Conservation (phyloP, 2,329 filamentous ascomycete species). For the Colletotrichum chrysophilum region DNA sequence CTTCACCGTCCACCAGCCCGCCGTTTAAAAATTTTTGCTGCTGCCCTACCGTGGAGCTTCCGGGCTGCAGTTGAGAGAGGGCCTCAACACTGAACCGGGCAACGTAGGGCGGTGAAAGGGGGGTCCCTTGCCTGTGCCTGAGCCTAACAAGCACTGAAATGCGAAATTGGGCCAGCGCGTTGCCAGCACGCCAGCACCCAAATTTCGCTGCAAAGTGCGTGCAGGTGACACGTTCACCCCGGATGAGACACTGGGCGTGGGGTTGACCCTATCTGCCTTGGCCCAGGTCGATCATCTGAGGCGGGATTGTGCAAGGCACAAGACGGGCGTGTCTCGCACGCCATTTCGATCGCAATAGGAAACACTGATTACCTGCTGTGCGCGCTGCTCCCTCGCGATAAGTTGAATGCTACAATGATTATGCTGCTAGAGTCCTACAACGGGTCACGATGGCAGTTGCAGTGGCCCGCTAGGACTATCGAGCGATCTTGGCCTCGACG, state of each 20-base stretch:
- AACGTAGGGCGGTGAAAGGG: constrained; percentile 11
- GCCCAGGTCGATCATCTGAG: constrained; percentile 4
- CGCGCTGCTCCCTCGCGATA: background rate
- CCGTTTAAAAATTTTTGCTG: background rate
- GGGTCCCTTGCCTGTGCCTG: background rate
- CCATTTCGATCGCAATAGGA: background rate
- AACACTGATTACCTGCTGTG: background rate
- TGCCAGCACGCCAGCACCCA: background rate
- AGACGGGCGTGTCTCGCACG: background rate
- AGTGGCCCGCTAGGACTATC: background rate
- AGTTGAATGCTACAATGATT: background rate
- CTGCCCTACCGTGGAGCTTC: background rate
- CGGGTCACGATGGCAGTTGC: background rate
- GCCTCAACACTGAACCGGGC: background rate
- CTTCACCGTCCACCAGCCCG: background rate
- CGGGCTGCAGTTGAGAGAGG: background rate
- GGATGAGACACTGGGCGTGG: constrained; percentile 6
- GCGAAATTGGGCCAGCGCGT: background rate
- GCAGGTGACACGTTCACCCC: constrained; percentile 5
- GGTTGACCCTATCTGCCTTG: background rate
- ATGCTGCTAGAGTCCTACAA: background rate
- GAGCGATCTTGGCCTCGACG: background rate
- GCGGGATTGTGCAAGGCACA: constrained; percentile 1
- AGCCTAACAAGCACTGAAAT: background rate
- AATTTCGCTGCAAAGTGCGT: background rate